phyloP scores from a whole-genome alignment of 2,329 filamentous ascomycete species.

The Penicillium hordei region DNA sequence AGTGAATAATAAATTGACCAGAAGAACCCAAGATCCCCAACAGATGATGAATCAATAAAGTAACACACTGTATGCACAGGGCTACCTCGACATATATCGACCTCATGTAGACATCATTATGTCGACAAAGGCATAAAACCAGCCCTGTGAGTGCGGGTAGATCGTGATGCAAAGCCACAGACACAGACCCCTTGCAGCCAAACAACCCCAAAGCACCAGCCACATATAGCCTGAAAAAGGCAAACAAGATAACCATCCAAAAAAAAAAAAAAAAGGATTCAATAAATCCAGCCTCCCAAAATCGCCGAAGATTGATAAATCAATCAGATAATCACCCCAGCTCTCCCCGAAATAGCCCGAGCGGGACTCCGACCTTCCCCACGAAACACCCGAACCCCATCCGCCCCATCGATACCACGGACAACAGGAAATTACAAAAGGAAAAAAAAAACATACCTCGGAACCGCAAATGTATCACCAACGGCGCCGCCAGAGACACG shows the following conservation, averaged over 20 bases:
- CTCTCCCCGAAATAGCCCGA: slow-evolving; percentile 6
- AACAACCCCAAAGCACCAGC: too few species aligned
- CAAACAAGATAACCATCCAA: neutral
- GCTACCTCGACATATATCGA: too few species aligned
- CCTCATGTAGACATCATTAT: too few species aligned
- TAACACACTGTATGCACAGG: too few species aligned
- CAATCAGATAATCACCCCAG: slow-evolving; percentile 8
- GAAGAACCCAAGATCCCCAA: too few species aligned
- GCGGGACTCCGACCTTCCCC: slow-evolving; percentile 3
- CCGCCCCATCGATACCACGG: neutral
- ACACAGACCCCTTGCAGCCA: too few species aligned
- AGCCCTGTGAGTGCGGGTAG: too few species aligned
- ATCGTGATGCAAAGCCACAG: too few species aligned
- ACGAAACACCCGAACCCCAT: neutral
- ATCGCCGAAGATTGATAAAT: slow-evolving; percentile 2
- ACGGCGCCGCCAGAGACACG: neutral
- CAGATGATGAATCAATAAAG: too few species aligned
- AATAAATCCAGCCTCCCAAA: neutral
- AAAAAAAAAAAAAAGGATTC: neutral
- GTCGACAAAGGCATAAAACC: too few species aligned
- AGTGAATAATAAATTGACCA: too few species aligned
- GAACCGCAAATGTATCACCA: neutral
- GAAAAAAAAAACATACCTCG: neutral
- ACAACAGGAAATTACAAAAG: neutral
- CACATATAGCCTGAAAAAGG: neutral